These are phyloP conservation scores for Niebla homalea DNA, from an alignment of 495 filamentous ascomycete species.

Conservation along the genomic window DNA sequence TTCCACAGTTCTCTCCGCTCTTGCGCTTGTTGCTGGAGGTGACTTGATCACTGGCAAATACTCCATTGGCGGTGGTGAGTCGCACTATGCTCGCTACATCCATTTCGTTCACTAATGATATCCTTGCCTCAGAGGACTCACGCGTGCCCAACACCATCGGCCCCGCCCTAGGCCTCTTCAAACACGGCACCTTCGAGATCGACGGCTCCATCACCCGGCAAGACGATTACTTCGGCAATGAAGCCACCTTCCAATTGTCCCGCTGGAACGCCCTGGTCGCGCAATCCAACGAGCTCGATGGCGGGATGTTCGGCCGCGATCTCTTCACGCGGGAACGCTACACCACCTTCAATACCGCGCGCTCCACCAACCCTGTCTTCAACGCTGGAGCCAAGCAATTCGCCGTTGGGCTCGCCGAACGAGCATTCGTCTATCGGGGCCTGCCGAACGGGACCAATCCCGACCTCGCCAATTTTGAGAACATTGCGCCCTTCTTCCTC, in stretches of 20 bases:
- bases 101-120: not conserved
- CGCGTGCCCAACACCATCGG: slow-evolving; percentile 18
- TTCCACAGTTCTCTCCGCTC: slow-evolving; percentile 13
- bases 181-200: slow-evolving; percentile 17
- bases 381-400: slow-evolving; percentile 15
- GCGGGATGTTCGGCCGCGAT: slow-evolving; percentile 6
- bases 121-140: not conserved
- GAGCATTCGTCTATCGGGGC: slow-evolving; percentile 16
- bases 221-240: slow-evolving; percentile 17
- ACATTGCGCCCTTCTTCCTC: slow-evolving; percentile 20
- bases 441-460: slow-evolving; percentile 16
- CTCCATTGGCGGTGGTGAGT: slow-evolving; percentile 11
- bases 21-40: slow-evolving; percentile 17
- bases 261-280: slow-evolving; percentile 15
- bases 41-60: slow-evolving; percentile 17
- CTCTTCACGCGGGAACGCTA: slow-evolving; percentile 10
- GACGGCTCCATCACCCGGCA: slow-evolving; percentile 17
- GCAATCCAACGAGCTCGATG: slow-evolving; percentile 6
- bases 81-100: not conserved
- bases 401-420: slow-evolving; percentile 15
- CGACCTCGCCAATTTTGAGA: slow-evolving; percentile 9
- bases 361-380: slow-evolving; percentile 16
- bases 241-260: slow-evolving; percentile 16
- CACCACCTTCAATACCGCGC: slow-evolving; percentile 14
- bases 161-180: slow-evolving; percentile 14